Base-by-base conservation (phyloP, 2,329 filamentous ascomycete species). In the Anisogramma anomala region DNA sequence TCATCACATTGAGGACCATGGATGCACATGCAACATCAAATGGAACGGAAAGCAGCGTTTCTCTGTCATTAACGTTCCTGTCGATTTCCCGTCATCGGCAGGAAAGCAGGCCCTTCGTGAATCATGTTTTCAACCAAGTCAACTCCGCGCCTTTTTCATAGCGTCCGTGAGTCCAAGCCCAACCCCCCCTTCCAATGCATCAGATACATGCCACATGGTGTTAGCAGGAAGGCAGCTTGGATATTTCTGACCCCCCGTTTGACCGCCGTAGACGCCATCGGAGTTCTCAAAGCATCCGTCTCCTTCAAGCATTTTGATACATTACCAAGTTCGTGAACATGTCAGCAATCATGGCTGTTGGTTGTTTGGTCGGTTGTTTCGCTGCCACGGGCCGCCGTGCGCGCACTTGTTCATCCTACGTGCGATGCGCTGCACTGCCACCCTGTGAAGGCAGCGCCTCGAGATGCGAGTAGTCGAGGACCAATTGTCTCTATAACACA, bases 391-490 rank as follows among this genome's bases (percentile, higher is more conserved):
- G n/a, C n/a, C n/a, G n/a, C n/a, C n/a, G n/a, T n/a, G n/a, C n/a
- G n/a, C n/a, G n/a, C n/a, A n/a, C n/a, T n/a, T 23, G 22, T 9
- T 23, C 5, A 23, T 23, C 22, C 22, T 44, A 47, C 13, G 41
- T 17, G 37, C 42, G 45, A 31, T 41, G 25, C 1, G 41, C 37
- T 34, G 17, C 30, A 4, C 27, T 26, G 31, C 36, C 17, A 36
- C 35, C 36, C 30, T 44, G 36, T 51, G 48, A 14, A 51, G 61
- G 45, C 69, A n/a, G n/a, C n/a, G n/a, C 71, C 56, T 79, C 75
- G 45, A 81, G 59, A 45, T 81, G 77, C 32, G 68, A 68, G 45
- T 81, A 81, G 49, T 75, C 67, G 33, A 81, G 58, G 6, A 71
- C 72, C 44, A 80, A 66, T 51, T 79, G 75, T 40, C 74, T 65